Evolutionary conservation across 306 rosid species (phyloP).

Genomic region (Glycine latifolia): DNA sequence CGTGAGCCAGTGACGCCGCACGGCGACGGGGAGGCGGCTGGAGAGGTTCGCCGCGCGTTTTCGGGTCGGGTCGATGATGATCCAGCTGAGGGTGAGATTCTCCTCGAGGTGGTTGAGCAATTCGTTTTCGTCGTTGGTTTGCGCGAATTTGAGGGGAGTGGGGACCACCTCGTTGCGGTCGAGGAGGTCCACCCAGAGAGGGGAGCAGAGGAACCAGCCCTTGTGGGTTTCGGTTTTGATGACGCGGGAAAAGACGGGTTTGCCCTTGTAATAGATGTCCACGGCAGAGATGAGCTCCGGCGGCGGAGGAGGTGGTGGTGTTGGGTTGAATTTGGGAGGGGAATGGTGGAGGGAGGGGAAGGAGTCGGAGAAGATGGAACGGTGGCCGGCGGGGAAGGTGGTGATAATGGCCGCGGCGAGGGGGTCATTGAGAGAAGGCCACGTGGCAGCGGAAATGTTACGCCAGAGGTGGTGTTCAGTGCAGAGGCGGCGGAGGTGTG

Average conservation of each 20-base stretch:
- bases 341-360: conserved; percentile 65
- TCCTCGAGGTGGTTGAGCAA: conserved; percentile 61
- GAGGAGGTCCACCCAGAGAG: conserved; percentile 70
- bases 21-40: conserved; percentile 65
- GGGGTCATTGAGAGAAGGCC: conserved; percentile 76
- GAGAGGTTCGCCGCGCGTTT: conserved; percentile 73
- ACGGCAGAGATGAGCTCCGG: conserved; percentile 71
- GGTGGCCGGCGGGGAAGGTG: conserved; percentile 66
- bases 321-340: conserved; percentile 37
- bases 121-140: conserved; percentile 28
- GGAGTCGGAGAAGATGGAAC: conserved; percentile 73
- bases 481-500: conserved; percentile 65
- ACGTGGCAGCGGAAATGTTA: conserved; percentile 53
- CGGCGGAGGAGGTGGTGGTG: background rate
- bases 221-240: conserved; percentile 53
- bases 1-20: conserved; percentile 68
- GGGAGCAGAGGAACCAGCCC: conserved; percentile 71
- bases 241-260: conserved; percentile 64
- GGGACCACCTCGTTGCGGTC: conserved; percentile 63
- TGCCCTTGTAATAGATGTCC: conserved; percentile 62
- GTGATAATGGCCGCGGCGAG: conserved; percentile 46
- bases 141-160: conserved; percentile 47
- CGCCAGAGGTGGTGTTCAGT: conserved; percentile 72
- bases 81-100: conserved; percentile 73
- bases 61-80: conserved; percentile 64